Evolutionary conservation across 2,329 filamentous ascomycete species (phyloP).

Genomic region (Aspergillus melleus): DNA sequence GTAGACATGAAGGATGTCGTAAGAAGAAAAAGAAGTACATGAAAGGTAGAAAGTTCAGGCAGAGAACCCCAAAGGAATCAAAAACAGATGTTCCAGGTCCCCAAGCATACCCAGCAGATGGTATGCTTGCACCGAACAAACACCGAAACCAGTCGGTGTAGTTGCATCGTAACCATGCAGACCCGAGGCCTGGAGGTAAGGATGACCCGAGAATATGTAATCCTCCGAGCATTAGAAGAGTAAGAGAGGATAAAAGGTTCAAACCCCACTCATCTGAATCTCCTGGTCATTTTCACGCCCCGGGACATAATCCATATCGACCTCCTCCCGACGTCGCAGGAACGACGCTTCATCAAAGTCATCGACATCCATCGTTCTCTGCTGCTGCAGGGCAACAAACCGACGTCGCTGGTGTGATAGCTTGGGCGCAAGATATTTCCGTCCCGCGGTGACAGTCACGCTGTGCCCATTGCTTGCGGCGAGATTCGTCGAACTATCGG

Average conservation of each 20-base stretch:
- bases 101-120: background rate
- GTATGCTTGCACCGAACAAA: background rate
- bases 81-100: background rate
- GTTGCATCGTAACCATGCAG: background rate
- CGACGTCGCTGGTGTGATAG: slow-evolving; percentile 30
- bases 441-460: slow-evolving; percentile 23
- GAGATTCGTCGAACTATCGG: background rate
- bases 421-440: slow-evolving; percentile 36
- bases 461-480: background rate
- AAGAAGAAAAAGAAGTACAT: background rate
- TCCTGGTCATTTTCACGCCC: slow-evolving; percentile 7
- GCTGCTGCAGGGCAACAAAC: slow-evolving; percentile 16
- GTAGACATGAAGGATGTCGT: background rate
- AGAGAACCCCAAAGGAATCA: background rate
- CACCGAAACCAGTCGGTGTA: slow-evolving; percentile 10
- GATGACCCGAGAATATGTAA: background rate
- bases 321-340: slow-evolving; percentile 43
- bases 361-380: slow-evolving; percentile 32
- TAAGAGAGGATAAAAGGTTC: background rate
- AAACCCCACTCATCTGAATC: slow-evolving; percentile 38
- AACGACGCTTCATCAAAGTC: slow-evolving; percentile 51
- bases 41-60: background rate
- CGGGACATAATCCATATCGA: slow-evolving; percentile 30
- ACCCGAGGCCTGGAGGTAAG: background rate
- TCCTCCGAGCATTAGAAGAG: background rate